Percentiles rank a stretch among this genome's conserved stretches.
These are phyloP conservation scores for Cutaneotrichosporon cyanovorans DNA, from an alignment of 1,284 basidiomycete species.

Conservation along the genomic window DNA sequence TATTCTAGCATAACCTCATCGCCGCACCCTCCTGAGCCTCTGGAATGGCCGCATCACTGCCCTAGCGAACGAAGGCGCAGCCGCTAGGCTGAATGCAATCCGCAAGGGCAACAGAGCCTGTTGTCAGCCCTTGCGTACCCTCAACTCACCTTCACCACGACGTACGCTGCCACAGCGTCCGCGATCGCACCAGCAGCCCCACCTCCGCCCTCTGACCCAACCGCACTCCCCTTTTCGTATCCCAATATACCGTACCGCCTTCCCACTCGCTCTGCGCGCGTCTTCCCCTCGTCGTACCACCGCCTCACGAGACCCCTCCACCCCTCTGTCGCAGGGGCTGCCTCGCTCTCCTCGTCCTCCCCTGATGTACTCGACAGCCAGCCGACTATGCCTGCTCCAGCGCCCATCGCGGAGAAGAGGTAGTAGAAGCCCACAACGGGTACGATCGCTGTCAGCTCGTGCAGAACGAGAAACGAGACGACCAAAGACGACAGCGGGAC, in stretches of 20 bases:
- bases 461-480: constrained; percentile 72
- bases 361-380: constrained; percentile 16
- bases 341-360: neutral
- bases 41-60: constrained; percentile 29
- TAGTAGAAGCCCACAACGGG: constrained; percentile 73
- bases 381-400: constrained; percentile 61
- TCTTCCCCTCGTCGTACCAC: constrained; percentile 69
- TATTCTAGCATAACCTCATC: neutral
- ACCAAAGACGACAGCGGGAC: constrained; percentile 65
- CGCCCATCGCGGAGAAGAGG: constrained; percentile 58
- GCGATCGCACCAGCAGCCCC: constrained; percentile 38
- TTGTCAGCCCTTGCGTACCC: constrained; percentile 2
- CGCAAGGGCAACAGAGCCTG: constrained; percentile 71
- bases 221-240: constrained; percentile 52
- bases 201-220: constrained; percentile 5
- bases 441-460: constrained; percentile 76
- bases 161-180: constrained; percentile 68
- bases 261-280: constrained; percentile 64
- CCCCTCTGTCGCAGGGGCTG: neutral
- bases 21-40: neutral
- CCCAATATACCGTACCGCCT: constrained; percentile 74
- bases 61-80: constrained; percentile 68
- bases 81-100: constrained; percentile 64
- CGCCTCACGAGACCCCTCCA: constrained; percentile 34
- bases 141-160: constrained; percentile 63